These are phyloP conservation scores for Suhomyces emberorum DNA, from an alignment of 805 yeast genomes.

Conservation along the genomic window DNA sequence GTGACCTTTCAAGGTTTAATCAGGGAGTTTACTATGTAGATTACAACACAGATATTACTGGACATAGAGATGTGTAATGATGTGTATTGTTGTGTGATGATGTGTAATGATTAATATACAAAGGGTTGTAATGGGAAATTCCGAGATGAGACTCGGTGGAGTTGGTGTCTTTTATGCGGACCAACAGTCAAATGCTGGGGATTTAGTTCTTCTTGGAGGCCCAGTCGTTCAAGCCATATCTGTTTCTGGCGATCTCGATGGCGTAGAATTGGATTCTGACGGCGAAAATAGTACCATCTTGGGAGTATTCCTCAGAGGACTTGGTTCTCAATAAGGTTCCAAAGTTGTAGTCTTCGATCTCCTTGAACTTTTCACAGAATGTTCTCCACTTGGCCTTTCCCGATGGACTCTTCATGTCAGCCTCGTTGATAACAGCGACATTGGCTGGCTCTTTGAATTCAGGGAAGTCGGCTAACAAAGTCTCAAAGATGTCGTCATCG, in stretches of 20 bases:
- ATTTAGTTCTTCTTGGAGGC: conserved; percentile 32
- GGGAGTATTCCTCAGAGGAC: conserved; percentile 69
- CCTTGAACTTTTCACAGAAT: conserved; percentile 79
- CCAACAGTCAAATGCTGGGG: too few species aligned
- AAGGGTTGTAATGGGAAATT: too few species aligned
- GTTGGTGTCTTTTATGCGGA: too few species aligned
- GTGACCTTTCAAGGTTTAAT: too few species aligned
- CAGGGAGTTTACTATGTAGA: too few species aligned
- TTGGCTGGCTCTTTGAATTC: conserved; percentile 66
- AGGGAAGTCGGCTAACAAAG: conserved; percentile 74
- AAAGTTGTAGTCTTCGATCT: conserved; percentile 88
- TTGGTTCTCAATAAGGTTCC: conserved; percentile 88
- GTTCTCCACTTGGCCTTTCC: conserved; percentile 92
- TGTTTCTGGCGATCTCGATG: conserved; percentile 90
- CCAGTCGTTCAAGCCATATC: conserved; percentile 91
- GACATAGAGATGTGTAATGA: too few species aligned
- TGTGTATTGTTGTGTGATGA: too few species aligned
- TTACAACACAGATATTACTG: too few species aligned
- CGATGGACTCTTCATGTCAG: conserved; percentile 69
- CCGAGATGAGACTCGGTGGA: too few species aligned
- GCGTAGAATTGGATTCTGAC: conserved; percentile 95
- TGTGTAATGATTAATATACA: too few species aligned
- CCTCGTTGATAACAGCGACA: conserved; percentile 63
- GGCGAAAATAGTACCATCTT: conserved; percentile 80
- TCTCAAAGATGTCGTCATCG: conserved; percentile 67